These are phyloP conservation scores for Colletotrichum brevisporum DNA, from an alignment of 2,329 filamentous ascomycete species.

Conservation along the genomic window DNA sequence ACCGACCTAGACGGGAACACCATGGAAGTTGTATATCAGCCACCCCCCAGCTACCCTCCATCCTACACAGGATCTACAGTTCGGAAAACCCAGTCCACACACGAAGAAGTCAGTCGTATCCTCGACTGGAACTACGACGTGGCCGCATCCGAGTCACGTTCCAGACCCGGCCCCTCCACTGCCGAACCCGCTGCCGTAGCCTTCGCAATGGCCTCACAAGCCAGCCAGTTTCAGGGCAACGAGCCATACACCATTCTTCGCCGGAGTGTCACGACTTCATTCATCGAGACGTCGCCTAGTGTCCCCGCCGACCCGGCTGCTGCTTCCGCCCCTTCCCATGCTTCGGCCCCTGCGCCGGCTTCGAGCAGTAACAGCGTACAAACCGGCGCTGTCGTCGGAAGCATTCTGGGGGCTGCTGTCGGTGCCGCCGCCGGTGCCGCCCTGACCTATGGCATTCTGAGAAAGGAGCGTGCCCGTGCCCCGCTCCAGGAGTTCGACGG, in stretches of 20 bases:
- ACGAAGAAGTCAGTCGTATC: conserved; percentile 59
- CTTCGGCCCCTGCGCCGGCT: conserved; percentile 45
- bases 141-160: conserved; percentile 46
- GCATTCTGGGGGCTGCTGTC: conserved; percentile 83
- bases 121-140: conserved; percentile 66
- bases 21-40: conserved; percentile 80
- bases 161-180: conserved; percentile 2
- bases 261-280: conserved; percentile 54
- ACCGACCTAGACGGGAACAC: conserved; percentile 88
- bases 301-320: conserved; percentile 23
- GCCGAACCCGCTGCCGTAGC: conserved; percentile 28
- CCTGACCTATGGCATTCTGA: conserved; percentile 80
- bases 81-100: conserved; percentile 53
- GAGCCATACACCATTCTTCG: conserved; percentile 47
- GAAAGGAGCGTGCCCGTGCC: conserved; percentile 64
- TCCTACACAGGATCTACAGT: conserved; percentile 52
- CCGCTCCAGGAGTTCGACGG: conserved; percentile 58
- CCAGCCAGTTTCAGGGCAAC: conserved; percentile 41
- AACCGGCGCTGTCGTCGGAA: conserved; percentile 78
- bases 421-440: conserved; percentile 76
- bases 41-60: conserved; percentile 49
- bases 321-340: conserved; percentile 50
- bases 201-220: conserved; percentile 43
- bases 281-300: conserved; percentile 44
- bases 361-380: conserved; percentile 51